Percentiles rank a stretch among this genome's conserved stretches.
These are phyloP conservation scores for Alternaria tenuissima DNA, from an alignment of 2,329 filamentous ascomycete species.

Conservation along the genomic window DNA sequence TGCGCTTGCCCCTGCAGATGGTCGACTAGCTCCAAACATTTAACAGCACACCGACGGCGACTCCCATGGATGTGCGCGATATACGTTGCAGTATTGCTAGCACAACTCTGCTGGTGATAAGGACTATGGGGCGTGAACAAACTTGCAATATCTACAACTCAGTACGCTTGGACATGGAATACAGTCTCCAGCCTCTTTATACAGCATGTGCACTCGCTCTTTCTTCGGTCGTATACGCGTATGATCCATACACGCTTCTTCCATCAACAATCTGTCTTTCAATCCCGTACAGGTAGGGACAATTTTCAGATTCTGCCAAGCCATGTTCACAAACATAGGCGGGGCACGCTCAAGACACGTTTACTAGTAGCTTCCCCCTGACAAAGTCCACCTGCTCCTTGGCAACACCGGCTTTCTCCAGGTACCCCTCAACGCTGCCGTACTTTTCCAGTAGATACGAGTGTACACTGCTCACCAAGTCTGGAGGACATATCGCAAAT, in stretches of 20 bases:
- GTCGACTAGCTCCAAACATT: constrained; percentile 3
- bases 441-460: constrained; percentile 68
- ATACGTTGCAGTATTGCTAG: constrained; percentile 4
- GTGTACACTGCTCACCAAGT: constrained; percentile 69
- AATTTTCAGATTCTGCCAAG: constrained; percentile 9
- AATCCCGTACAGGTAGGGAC: background rate
- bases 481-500: constrained; percentile 72
- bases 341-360: constrained; percentile 17
- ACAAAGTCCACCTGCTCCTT: constrained; percentile 47
- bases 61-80: background rate
- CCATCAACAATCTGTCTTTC: background rate
- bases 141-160: background rate
- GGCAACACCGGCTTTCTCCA: constrained; percentile 66
- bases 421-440: constrained; percentile 72
- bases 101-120: constrained; percentile 2
- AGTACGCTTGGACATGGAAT: background rate
- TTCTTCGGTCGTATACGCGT: constrained; percentile 2
- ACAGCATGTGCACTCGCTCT: background rate
- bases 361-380: constrained; percentile 42
- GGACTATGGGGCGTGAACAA: background rate
- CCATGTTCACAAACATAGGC: background rate
- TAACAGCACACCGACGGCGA: constrained; percentile 15
- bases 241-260: background rate
- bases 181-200: background rate
- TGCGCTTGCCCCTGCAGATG: constrained; percentile 13